phyloP scores from a whole-genome alignment of 164 flowering plant genomes.

The Magnolia officinalis region DNA sequence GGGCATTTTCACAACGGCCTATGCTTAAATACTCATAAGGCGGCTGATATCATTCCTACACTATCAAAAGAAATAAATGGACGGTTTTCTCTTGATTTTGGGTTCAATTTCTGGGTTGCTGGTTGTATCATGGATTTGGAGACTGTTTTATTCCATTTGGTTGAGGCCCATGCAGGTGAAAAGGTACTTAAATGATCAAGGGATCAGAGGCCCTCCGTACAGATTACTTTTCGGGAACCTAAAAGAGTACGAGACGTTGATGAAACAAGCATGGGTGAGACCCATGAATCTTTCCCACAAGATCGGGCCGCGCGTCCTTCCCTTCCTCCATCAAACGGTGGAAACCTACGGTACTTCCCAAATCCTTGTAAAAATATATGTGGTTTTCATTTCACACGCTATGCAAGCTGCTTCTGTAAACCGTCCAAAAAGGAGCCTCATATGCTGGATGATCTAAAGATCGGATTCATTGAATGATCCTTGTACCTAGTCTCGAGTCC shows the following conservation, averaged over 20 bases:
- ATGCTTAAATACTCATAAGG: no score
- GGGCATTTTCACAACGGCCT: no score
- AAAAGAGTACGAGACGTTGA: not conserved
- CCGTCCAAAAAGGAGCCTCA: no score
- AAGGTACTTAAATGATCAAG: constrained; percentile 11
- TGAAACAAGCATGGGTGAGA: constrained; percentile 10
- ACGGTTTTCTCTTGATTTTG: not conserved
- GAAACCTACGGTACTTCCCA: not conserved
- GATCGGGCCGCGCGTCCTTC: constrained; percentile 19
- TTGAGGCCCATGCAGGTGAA: constrained; percentile 14
- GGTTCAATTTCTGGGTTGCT: not conserved
- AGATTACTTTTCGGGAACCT: constrained; percentile 11
- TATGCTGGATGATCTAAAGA: no score
- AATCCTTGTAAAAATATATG: no score
- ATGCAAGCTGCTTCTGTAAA: no score
- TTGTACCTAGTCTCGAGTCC: no score
- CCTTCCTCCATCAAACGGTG: constrained; percentile 6
- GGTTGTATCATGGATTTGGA: not conserved
- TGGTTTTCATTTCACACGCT: no score
- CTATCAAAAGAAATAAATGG: not conserved
- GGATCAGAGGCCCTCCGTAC: constrained; percentile 11
- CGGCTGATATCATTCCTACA: no score
- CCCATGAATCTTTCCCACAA: constrained; percentile 19
- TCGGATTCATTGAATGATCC: no score
- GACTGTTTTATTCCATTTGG: constrained; percentile 4